phyloP scores from a whole-genome alignment of 169 alveolate species.

The Theileria annulata region DNA sequence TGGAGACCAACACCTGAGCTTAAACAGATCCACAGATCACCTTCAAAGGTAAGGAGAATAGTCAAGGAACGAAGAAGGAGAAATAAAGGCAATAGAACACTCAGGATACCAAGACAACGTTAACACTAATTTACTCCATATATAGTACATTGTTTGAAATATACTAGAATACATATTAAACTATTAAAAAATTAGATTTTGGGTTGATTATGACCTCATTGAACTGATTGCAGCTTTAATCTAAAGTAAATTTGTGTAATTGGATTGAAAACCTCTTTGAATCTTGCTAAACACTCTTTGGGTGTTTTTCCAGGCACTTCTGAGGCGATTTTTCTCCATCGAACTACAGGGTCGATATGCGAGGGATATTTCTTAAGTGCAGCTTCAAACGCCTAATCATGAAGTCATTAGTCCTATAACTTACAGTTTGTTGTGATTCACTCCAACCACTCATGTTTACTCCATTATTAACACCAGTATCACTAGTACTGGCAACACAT shows the following conservation, averaged over 20 bases:
- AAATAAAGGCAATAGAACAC: slow-evolving; percentile 66
- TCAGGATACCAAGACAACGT: slow-evolving; percentile 60
- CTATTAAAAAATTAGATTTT: not conserved
- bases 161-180: not conserved
- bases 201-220: not conserved
- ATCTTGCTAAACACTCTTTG: slow-evolving; percentile 71
- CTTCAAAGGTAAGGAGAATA: slow-evolving; percentile 67
- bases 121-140: not conserved
- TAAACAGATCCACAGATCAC: slow-evolving; percentile 62
- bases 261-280: slow-evolving; percentile 49
- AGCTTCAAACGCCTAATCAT: slow-evolving; percentile 63
- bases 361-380: slow-evolving; percentile 79
- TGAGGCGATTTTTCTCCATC: slow-evolving; percentile 84
- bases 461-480: not conserved
- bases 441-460: slow-evolving; percentile 7
- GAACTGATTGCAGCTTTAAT: slow-evolving; percentile 12
- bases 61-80: slow-evolving; percentile 72
- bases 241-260: not conserved
- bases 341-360: slow-evolving; percentile 70
- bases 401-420: not conserved
- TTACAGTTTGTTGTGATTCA: slow-evolving; percentile 15
- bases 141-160: not conserved
- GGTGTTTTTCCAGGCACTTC: slow-evolving; percentile 73
- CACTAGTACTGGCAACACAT: not conserved
- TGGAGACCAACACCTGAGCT: slow-evolving; percentile 70